These are phyloP conservation scores for Saccharomyces hybrid DNA, from an alignment of 1,139 yeast genomes.

Conservation along the genomic window DNA sequence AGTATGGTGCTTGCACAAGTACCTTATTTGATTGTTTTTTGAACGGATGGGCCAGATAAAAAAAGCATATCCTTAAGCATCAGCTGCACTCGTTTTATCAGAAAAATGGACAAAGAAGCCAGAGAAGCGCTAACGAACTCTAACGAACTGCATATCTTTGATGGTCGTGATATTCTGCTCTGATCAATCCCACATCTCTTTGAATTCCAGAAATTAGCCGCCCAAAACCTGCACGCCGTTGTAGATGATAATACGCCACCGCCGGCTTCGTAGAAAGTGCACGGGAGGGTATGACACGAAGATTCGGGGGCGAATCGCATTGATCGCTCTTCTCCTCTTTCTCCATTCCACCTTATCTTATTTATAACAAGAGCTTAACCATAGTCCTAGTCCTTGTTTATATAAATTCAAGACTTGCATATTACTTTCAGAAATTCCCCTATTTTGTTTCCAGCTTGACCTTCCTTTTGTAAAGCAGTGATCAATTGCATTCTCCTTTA, in stretches of 20 bases:
- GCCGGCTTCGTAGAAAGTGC: not conserved
- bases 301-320: slow-evolving; percentile 1
- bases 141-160: too few relatives aligned
- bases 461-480: not conserved
- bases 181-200: not conserved
- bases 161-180: not conserved
- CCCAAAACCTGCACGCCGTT: not conserved
- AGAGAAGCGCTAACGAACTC: too few relatives aligned
- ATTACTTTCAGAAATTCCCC: not conserved
- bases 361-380: not conserved
- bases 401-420: not conserved
- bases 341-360: not conserved
- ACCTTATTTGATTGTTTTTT: too few relatives aligned
- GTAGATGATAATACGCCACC: not conserved
- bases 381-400: not conserved
- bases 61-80: too few relatives aligned
- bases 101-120: too few relatives aligned
- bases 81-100: too few relatives aligned
- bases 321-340: not conserved
- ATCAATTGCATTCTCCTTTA: not conserved
- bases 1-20: too few relatives aligned
- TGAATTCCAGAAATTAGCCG: not conserved
- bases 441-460: not conserved
- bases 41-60: too few relatives aligned
- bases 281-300: not conserved